phyloP scores from a whole-genome alignment of 2,329 filamentous ascomycete genomes.

The Fonsecaea monophora region DNA sequence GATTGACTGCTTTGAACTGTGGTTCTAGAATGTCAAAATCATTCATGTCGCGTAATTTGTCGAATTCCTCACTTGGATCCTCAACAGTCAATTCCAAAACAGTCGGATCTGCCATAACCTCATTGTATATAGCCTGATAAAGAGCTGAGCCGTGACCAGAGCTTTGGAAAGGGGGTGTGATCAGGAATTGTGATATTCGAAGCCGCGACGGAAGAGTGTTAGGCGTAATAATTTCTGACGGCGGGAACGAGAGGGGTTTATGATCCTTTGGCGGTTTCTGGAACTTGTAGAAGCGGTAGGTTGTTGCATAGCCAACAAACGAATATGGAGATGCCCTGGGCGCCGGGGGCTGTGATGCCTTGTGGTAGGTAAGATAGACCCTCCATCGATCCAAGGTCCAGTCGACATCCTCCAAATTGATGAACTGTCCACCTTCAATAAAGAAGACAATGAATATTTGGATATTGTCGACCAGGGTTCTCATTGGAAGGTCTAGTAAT shows the following conservation, averaged over 20 bases:
- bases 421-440: constrained; percentile 88
- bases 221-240: constrained; percentile 53
- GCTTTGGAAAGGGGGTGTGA: constrained; percentile 85
- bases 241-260: constrained; percentile 50
- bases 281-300: constrained; percentile 80
- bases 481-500: constrained; percentile 72
- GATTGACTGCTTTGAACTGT: constrained; percentile 55
- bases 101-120: constrained; percentile 70
- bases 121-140: constrained; percentile 78
- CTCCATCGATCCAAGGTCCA: constrained; percentile 83
- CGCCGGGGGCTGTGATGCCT: constrained; percentile 49
- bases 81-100: constrained; percentile 89
- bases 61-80: constrained; percentile 79
- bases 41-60: constrained; percentile 68
- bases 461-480: constrained; percentile 76
- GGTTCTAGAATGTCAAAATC: constrained; percentile 64
- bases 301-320: constrained; percentile 87
- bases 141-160: constrained; percentile 79
- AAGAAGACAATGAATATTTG: constrained; percentile 85
- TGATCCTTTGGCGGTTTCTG: constrained; percentile 48
- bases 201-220: constrained; percentile 74
- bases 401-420: constrained; percentile 74
- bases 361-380: constrained; percentile 83
- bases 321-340: constrained; percentile 68
- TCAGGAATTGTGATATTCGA: constrained; percentile 90